Evolutionary conservation across 768 basidiomycete species (phyloP), one percentile per base, ranked within the genome.

Genomic region (Lactarius vividus): DNA sequence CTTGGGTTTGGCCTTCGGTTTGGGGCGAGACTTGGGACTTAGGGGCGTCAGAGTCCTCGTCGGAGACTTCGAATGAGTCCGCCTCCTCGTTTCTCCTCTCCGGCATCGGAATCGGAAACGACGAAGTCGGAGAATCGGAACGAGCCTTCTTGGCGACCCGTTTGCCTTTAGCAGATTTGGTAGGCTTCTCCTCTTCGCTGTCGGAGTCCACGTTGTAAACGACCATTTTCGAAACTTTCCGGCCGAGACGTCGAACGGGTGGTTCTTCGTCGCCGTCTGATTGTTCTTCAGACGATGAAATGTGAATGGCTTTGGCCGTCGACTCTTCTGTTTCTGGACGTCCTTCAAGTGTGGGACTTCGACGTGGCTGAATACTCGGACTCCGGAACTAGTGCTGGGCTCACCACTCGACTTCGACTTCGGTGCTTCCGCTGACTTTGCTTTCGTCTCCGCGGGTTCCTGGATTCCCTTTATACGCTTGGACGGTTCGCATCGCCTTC

Each of bases 381-480:
- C 59, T 62, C 63, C 61, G 33, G 59, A 63, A 61, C 26, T 70
- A 33, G 55, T 68, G 56, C 61, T 66, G 31, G 60, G 52, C 31
- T 61, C 33, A 53, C 26, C 26, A 11, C 37, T 44, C 49, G 61
- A 29, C 42, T 60, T 67, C 7, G 56, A 29, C 26, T 59, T 68
- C 2, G 59, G 15, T 15, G 18, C 20, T 40, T 16, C 33, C 18
- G 46, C 20, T 18, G 60, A 2, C 49, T 57, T 59, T 15, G 20
- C 40, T 39, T 63, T 54, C 4, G 18, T 13, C n/a, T 29, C 33
- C 1, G 52, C 31, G 18, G 23, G 33, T 49, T 68, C 64, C 37
- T 63, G 61, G 31, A 70, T 88, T 44, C 92, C 92, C 73, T 86
- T 89, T 57, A 92, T 78, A 46, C 92, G 84, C 73, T 92, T 94